Base-by-base conservation (phyloP, 75 land plant genomes). In the Azolla pinnata region DNA sequence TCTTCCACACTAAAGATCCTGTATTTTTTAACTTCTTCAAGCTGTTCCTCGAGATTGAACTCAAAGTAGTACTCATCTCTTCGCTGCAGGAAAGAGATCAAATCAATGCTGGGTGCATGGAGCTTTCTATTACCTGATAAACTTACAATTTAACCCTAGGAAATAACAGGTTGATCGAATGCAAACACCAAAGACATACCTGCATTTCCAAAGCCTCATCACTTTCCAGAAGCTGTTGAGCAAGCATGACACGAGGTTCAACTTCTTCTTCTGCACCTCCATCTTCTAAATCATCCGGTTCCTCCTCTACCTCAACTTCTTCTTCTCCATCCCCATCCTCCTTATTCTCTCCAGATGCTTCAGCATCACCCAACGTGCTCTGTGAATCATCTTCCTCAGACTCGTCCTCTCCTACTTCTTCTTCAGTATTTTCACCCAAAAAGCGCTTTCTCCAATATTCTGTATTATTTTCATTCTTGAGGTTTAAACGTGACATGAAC, bases 361-460 rank as follows among this genome's bases (percentile, higher is more conserved):
- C 78, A 29, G 60, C 67, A 70, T 79, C 83, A 65, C 67, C 74
- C 31, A 60, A 38, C 1, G 38, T 32, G 46, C 79, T 79, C 35
- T 53, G 4, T 56, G 42, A 49, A 29, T 33, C 42, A 31, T 1
- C 14, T 10, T 59, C 61, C 24, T 42, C 58, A 24, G 9, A 10
- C 30, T 54, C 20, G 21, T 31, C 20, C 23, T 62, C 30, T 30
- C 59, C 63, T 14, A 25, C 72, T 18, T 44, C 73, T 32, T 49
- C 44, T 29, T 70, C 56, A 34, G 46, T 57, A 21, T 55, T 72
- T 29, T 65, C 57, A 47, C 85, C 82, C 45, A 83, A 76, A 62
- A 92, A 92, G 20, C 93, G 83, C 28, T 76, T 77, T 62, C 67
- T 87, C 93, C 95, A 87, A 53, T 73, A 92, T 60, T 88, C 97